Conservation (phyloP, 2,329 filamentous ascomycete genomes). For the Colletotrichum sansevieriae region DNA sequence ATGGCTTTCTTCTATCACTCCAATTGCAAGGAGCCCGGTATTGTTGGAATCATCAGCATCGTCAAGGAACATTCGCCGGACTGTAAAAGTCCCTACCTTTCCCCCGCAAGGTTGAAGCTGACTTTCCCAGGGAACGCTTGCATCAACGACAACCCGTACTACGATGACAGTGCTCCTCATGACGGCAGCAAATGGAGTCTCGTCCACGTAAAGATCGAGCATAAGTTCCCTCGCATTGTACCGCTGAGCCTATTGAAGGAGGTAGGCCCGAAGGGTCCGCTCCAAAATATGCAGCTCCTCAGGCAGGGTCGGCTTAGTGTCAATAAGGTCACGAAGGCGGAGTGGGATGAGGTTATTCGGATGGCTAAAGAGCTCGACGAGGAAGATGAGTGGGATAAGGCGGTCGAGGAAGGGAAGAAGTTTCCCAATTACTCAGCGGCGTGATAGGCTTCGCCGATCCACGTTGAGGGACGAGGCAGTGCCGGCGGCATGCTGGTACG, state of each 20-base stretch:
- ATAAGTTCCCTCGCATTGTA: constrained; percentile 75
- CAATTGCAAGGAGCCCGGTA: constrained; percentile 89
- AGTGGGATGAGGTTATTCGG: constrained; percentile 66
- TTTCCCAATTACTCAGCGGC: constrained; percentile 34
- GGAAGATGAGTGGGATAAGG: constrained; percentile 35
- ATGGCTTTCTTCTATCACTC: constrained; percentile 98
- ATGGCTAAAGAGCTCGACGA: constrained; percentile 37
- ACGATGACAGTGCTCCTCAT: constrained; percentile 78
- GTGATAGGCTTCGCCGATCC: background rate
- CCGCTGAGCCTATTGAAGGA: constrained; percentile 80
- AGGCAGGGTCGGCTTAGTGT: constrained; percentile 73
- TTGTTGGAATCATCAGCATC: constrained; percentile 90
- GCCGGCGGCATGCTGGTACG: background rate
- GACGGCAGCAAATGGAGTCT: constrained; percentile 79
- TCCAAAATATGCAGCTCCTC: constrained; percentile 82
- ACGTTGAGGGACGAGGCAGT: too few species aligned
- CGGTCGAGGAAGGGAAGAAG: constrained; percentile 34
- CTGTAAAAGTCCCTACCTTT: constrained; percentile 60
- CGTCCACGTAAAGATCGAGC: constrained; percentile 88
- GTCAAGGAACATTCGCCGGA: constrained; percentile 87
- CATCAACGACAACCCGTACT: constrained; percentile 76
- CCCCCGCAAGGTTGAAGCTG: background rate
- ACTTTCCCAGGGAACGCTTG: constrained; percentile 39
- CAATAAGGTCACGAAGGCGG: constrained; percentile 69
- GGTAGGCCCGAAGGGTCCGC: constrained; percentile 70